These are phyloP conservation scores for Claviceps sp. DNA, from an alignment of 2,329 filamentous ascomycete species.

Conservation along the genomic window DNA sequence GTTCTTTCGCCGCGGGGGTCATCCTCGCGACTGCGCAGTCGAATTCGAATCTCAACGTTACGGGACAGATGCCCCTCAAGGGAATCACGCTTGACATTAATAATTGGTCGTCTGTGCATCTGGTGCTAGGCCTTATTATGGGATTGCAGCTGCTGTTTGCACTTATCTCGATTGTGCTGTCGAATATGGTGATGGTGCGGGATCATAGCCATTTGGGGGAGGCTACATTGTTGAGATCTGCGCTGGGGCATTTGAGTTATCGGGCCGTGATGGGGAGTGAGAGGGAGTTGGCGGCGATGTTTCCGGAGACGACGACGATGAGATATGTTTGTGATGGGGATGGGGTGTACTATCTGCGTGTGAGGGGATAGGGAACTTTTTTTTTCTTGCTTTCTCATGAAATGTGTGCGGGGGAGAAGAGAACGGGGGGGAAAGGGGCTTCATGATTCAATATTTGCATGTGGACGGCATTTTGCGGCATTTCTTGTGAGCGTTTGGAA, in stretches of 20 bases:
- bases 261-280: conserved; percentile 9
- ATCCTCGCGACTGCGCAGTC: conserved; percentile 19
- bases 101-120: conserved; percentile 18
- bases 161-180: conserved; percentile 10
- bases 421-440: no score
- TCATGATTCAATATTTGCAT: no score
- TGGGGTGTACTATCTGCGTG: conserved; percentile 5
- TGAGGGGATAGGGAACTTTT: neutral
- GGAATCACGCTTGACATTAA: conserved; percentile 19
- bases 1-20: conserved; percentile 23
- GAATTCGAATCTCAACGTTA: conserved; percentile 14
- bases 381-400: no score
- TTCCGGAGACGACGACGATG: conserved; percentile 4
- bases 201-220: conserved; percentile 12
- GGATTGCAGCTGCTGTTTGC: conserved; percentile 18
- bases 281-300: conserved; percentile 7
- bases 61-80: conserved; percentile 18
- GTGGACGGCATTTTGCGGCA: no score
- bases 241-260: conserved; percentile 7
- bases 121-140: conserved; percentile 20
- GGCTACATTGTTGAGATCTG: conserved; percentile 10
- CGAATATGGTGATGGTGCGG: conserved; percentile 16
- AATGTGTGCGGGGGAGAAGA: no score
- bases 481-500: no score
- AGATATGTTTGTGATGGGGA: conserved; percentile 4